A percentile compares a stretch with the other conserved stretches of the same genome.
Conservation (phyloP, 495 filamentous ascomycete genomes). For the Staphylotrichum longicolle region DNA sequence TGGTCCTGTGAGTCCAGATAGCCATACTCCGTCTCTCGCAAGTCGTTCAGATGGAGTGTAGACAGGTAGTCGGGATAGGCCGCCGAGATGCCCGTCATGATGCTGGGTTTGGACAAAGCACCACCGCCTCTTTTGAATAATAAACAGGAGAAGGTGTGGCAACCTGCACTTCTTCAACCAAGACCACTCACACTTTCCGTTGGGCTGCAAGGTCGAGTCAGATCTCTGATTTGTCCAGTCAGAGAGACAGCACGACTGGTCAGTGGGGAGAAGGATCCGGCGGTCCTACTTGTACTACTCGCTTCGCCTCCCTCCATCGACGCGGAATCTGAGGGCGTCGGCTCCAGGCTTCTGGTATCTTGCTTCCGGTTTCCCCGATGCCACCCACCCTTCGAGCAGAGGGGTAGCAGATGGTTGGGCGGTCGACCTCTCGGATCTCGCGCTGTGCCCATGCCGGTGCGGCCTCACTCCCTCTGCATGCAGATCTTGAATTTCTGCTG, state of each 20-base stretch:
- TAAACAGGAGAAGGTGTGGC: no score
- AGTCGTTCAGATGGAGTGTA: constrained; percentile 29
- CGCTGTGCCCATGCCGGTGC: no score
- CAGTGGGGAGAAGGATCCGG: neutral
- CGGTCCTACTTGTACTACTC: neutral
- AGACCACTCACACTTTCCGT: no score
- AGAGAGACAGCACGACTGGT: neutral
- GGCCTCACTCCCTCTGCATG: neutral
- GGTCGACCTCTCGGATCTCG: no score
- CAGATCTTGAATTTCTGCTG: neutral
- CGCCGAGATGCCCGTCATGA: constrained; percentile 8
- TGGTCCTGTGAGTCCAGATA: constrained; percentile 37
- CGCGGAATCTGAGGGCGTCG: neutral
- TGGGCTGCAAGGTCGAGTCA: neutral
- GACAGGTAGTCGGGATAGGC: constrained; percentile 30
- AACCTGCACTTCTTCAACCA: neutral
- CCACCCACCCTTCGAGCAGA: neutral
- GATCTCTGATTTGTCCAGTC: neutral
- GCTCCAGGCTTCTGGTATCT: neutral
- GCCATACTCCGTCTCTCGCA: constrained; percentile 31
- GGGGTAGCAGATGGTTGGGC: neutral
- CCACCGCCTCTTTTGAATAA: no score
- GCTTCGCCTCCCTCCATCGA: neutral
- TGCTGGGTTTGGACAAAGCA: neutral
- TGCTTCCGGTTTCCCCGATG: neutral